Evolutionary conservation across 805 yeast genomes (phyloP).

Genomic region (Suhomyces canberraensis): DNA sequence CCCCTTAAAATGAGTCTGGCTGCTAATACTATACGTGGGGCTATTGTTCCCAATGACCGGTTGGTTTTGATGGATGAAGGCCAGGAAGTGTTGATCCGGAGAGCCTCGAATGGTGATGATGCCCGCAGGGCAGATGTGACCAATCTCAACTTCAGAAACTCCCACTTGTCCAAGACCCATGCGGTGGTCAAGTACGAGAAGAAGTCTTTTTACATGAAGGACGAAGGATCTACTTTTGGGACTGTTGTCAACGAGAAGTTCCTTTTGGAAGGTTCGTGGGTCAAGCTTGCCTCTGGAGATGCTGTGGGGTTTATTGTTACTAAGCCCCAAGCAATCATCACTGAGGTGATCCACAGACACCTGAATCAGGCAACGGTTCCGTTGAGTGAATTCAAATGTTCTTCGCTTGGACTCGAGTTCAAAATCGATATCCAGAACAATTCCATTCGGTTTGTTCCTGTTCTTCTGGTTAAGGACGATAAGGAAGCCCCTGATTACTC

Average conservation of each 20-base stretch:
- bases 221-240: slow-evolving; percentile 37
- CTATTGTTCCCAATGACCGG: slow-evolving; percentile 8
- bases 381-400: slow-evolving; percentile 18
- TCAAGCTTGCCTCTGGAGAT: slow-evolving; percentile 23
- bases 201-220: slow-evolving; percentile 23
- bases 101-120: slow-evolving; percentile 32
- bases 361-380: slow-evolving; percentile 16
- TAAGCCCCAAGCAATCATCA: slow-evolving; percentile 24
- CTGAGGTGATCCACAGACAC: slow-evolving; percentile 9
- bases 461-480: slow-evolving; percentile 6
- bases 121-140: slow-evolving; percentile 21
- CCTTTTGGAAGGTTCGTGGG: slow-evolving; percentile 4
- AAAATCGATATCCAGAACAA: slow-evolving; percentile 12
- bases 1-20: background rate
- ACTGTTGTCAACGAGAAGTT: slow-evolving; percentile 29
- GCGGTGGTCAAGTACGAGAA: slow-evolving; percentile 23
- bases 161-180: slow-evolving; percentile 39
- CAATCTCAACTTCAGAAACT: slow-evolving; percentile 31
- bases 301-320: slow-evolving; percentile 33
- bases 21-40: background rate
- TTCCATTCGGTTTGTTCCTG: slow-evolving; percentile 14
- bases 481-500: slow-evolving; percentile 4
- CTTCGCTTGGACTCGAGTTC: slow-evolving; percentile 20
- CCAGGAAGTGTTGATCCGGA: slow-evolving; percentile 15
- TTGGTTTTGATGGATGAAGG: slow-evolving; percentile 12